Percentiles rank a stretch among this genome's conserved stretches.
phyloP scores from a whole-genome alignment of 371 early-diverging fungal genomes.

The Conidiobolus incongruus region DNA sequence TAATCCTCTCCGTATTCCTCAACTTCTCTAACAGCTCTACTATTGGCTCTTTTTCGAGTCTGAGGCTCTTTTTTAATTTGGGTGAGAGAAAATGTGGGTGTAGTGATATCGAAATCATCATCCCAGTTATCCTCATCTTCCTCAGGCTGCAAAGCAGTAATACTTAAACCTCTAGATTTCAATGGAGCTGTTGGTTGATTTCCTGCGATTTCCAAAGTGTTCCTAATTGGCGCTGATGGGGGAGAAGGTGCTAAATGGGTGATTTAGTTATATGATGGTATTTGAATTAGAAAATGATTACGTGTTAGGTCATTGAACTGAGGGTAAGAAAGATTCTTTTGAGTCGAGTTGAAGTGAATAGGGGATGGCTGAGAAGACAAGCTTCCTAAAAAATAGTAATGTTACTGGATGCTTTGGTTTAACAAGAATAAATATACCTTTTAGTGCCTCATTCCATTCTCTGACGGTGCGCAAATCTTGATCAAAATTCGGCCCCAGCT shows the following conservation, averaged over 20 bases:
- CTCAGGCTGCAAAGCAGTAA: conserved; percentile 9
- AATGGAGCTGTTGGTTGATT: not conserved
- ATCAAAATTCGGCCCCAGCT: conserved; percentile 3
- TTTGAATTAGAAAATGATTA: not conserved
- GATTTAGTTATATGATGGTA: not conserved
- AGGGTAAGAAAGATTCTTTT: not conserved
- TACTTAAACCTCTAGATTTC: not conserved
- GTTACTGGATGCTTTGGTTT: not conserved
- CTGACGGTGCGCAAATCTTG: conserved; percentile 13
- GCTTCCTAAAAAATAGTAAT: not conserved
- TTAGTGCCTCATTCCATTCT: conserved; percentile 15
- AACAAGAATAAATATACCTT: not conserved
- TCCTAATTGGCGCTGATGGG: not conserved
- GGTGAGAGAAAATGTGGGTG: conserved; percentile 9
- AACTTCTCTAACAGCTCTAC: not conserved
- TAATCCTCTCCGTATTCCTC: conserved; percentile 9
- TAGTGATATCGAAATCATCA: conserved; percentile 15
- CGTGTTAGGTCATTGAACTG: not conserved
- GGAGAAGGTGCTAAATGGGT: not conserved
- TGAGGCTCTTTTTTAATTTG: conserved; percentile 8
- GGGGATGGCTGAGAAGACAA: not conserved
- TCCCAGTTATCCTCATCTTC: conserved; percentile 15
- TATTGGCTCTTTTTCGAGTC: conserved; percentile 8
- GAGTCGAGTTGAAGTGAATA: not conserved
- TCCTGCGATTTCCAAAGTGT: not conserved